These are phyloP conservation scores for Erucastrum elatum DNA, from an alignment of 345 rosid genomes.

Conservation along the genomic window DNA sequence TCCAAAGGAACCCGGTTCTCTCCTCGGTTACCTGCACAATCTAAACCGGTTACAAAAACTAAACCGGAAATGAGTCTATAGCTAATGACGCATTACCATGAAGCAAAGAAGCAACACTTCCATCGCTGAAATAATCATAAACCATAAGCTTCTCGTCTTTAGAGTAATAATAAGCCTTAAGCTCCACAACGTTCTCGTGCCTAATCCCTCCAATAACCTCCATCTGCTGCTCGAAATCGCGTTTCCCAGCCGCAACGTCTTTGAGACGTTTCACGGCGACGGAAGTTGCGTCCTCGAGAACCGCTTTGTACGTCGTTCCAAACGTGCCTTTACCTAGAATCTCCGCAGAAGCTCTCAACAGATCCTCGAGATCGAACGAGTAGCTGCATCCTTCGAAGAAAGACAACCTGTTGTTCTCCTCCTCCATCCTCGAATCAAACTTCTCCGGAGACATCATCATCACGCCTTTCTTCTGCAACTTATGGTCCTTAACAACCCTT, in stretches of 20 bases:
- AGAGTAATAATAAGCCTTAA: slow-evolving; percentile 88
- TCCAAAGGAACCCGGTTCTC: slow-evolving; percentile 65
- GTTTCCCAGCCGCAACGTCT: slow-evolving; percentile 81
- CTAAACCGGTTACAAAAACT: background rate
- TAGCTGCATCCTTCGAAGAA: slow-evolving; percentile 92
- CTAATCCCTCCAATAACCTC: slow-evolving; percentile 74
- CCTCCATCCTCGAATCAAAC: slow-evolving; percentile 72
- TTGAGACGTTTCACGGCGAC: slow-evolving; percentile 94
- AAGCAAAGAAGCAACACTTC: slow-evolving; percentile 73
- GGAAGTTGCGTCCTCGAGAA: slow-evolving; percentile 48
- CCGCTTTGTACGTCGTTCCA: slow-evolving; percentile 85
- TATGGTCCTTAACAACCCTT: slow-evolving; percentile 42
- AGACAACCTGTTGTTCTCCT: slow-evolving; percentile 70
- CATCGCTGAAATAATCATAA: slow-evolving; percentile 66
- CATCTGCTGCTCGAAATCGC: slow-evolving; percentile 97
- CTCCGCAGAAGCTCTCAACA: slow-evolving; percentile 95
- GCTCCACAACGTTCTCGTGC: slow-evolving; percentile 86
- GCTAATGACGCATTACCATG: slow-evolving; percentile 54
- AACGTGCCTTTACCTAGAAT: slow-evolving; percentile 96
- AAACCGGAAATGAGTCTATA: background rate
- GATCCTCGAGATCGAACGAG: slow-evolving; percentile 93
- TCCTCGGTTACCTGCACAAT: slow-evolving; percentile 53
- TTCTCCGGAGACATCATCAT: slow-evolving; percentile 92
- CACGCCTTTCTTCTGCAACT: slow-evolving; percentile 61
- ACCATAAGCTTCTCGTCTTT: slow-evolving; percentile 97